A percentile compares a stretch with the other conserved stretches of the same genome.
These are phyloP conservation scores for Carallia brachiata DNA, from an alignment of 345 rosid species.

Conservation along the genomic window DNA sequence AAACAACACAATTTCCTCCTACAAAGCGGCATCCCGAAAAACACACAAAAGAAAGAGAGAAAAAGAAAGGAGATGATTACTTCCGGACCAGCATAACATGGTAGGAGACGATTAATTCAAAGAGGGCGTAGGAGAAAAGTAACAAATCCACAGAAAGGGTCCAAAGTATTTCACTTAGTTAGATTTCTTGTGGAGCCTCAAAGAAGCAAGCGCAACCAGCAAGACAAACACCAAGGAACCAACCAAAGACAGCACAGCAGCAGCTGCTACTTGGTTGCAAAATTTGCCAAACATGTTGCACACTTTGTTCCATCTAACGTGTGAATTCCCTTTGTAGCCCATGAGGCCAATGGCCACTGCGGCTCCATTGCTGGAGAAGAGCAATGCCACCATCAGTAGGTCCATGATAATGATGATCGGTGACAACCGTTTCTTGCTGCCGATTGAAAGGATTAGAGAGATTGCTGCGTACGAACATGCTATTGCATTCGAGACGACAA, in stretches of 20 bases:
- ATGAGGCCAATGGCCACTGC: constrained; percentile 52
- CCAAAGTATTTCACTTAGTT: background rate
- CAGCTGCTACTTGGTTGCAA: constrained; percentile 43
- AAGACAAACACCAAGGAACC: constrained; percentile 46
- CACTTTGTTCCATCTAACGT: constrained; percentile 55
- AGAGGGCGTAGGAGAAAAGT: background rate
- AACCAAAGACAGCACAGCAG: constrained; percentile 35
- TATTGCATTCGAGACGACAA: constrained; percentile 49
- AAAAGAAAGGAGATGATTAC: too few species aligned
- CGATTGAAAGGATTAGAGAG: constrained; percentile 35
- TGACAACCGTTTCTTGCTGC: constrained; percentile 29
- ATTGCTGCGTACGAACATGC: constrained; percentile 54
- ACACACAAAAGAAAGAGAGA: too few species aligned
- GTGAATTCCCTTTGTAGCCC: constrained; percentile 62
- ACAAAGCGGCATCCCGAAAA: too few species aligned
- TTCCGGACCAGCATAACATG: too few species aligned
- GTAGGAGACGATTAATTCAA: background rate
- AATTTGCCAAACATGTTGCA: constrained; percentile 57
- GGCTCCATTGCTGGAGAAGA: constrained; percentile 60
- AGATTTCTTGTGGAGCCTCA: constrained; percentile 27
- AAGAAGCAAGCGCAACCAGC: constrained; percentile 37
- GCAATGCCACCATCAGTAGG: constrained; percentile 49
- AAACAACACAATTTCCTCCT: too few species aligned
- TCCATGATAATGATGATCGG: constrained; percentile 35
- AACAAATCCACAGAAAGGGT: background rate